Conservation (phyloP, 306 rosid genomes). For the Pyrus communis region DNA sequence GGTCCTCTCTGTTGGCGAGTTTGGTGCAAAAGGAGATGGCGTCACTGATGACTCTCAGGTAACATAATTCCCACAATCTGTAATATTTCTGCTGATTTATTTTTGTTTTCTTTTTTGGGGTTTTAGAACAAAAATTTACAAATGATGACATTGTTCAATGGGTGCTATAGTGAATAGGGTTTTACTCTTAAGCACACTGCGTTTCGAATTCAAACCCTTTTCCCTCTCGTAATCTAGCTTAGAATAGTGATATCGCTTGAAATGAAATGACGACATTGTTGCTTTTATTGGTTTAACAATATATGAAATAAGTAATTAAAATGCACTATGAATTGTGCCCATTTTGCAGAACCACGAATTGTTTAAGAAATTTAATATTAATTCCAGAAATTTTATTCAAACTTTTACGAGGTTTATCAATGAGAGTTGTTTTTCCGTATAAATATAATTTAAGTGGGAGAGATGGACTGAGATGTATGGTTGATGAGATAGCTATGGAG, state of each 20-base stretch:
- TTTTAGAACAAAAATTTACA: background rate
- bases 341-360: background rate
- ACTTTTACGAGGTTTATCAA: too few relatives aligned
- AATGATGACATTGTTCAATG: too few relatives aligned
- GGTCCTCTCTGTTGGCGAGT: conserved; percentile 44
- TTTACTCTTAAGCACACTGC: too few relatives aligned
- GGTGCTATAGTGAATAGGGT: too few relatives aligned
- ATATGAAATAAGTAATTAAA: background rate
- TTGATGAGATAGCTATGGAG: background rate
- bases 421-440: too few relatives aligned
- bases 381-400: background rate
- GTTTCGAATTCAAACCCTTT: too few relatives aligned
- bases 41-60: conserved; percentile 65
- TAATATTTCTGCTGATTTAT: background rate
- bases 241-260: too few relatives aligned
- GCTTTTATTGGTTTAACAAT: background rate
- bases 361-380: background rate
- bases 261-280: background rate
- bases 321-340: background rate
- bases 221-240: too few relatives aligned
- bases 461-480: background rate
- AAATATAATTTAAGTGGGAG: background rate
- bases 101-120: background rate
- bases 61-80: background rate
- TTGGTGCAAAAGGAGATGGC: conserved; percentile 78